phyloP scores from a whole-genome alignment of 257 asterid genomes.

The Solanum ossicruentum region DNA sequence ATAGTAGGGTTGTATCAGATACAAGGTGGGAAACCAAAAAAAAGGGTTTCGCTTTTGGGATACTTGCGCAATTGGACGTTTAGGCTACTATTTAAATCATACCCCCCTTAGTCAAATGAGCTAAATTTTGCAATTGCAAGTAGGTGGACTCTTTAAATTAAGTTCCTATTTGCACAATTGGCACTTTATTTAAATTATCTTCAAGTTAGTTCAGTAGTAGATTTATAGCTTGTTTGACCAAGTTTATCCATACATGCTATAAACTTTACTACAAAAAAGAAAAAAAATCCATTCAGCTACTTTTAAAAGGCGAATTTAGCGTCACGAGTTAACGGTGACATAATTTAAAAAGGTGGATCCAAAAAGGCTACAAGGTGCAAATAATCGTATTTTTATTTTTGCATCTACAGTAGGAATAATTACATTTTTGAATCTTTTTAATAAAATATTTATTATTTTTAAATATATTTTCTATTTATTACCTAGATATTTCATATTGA shows the following conservation, averaged over 20 bases:
- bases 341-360: too few species aligned
- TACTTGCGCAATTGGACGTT: neutral
- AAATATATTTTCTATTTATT: too few species aligned
- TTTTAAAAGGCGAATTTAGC: neutral
- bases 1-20: too few species aligned
- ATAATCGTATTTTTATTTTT: neutral
- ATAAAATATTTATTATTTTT: too few species aligned
- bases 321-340: neutral
- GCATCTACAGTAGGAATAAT: neutral
- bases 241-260: neutral
- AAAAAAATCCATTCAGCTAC: neutral
- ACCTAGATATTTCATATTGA: too few species aligned
- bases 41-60: neutral
- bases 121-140: neutral
- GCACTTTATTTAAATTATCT: neutral
- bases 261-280: too few species aligned
- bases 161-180: neutral
- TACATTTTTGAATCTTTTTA: too few species aligned
- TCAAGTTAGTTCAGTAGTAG: neutral
- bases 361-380: neutral
- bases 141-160: neutral
- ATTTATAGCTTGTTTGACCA: neutral
- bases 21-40: neutral
- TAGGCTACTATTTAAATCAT: neutral
- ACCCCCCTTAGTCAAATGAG: neutral